phyloP scores from a whole-genome alignment of 2,329 filamentous ascomycete species.

The Talaromyces sp. region DNA sequence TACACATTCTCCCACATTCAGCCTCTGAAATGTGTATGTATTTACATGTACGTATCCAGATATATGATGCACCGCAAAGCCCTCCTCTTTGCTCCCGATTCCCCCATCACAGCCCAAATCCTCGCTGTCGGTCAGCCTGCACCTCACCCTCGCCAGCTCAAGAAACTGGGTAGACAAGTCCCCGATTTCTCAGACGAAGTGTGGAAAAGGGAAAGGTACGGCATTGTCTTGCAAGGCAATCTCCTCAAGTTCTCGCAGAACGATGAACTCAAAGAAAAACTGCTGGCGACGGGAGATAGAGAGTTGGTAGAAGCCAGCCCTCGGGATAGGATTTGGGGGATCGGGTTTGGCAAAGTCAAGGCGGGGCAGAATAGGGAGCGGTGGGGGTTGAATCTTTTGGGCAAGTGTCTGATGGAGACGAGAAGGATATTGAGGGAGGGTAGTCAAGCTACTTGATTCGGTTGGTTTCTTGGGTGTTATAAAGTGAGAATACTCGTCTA shows the following conservation, averaged over 20 bases:
- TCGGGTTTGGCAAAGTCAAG: conserved; percentile 27
- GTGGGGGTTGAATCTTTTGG: conserved; percentile 31
- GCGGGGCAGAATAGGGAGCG: conserved; percentile 22
- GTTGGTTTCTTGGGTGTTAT: neutral
- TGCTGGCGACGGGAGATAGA: conserved; percentile 26
- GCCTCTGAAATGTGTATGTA: conserved; percentile 4
- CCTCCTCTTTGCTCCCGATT: conserved; percentile 25
- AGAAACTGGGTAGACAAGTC: conserved; percentile 27
- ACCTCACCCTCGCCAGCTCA: conserved; percentile 17
- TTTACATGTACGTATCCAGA: neutral
- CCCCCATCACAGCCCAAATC: conserved; percentile 22
- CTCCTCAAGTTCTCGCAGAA: conserved; percentile 31
- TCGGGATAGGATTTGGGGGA: conserved; percentile 30
- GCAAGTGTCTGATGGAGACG: conserved; percentile 30
- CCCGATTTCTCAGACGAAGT: conserved; percentile 25
- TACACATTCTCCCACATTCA: neutral
- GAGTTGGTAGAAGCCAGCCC: conserved; percentile 33
- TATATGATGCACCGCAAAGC: conserved; percentile 36
- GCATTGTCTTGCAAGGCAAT: conserved; percentile 28
- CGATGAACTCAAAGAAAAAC: conserved; percentile 19
- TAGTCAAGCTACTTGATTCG: neutral
- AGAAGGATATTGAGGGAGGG: conserved; percentile 21
- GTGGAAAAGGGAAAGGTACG: conserved; percentile 23
- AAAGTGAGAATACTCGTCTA: neutral
- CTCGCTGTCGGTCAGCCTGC: conserved; percentile 18